Conservation (phyloP, 129 eudicot species). For the Dittrichia graveolens region DNA sequence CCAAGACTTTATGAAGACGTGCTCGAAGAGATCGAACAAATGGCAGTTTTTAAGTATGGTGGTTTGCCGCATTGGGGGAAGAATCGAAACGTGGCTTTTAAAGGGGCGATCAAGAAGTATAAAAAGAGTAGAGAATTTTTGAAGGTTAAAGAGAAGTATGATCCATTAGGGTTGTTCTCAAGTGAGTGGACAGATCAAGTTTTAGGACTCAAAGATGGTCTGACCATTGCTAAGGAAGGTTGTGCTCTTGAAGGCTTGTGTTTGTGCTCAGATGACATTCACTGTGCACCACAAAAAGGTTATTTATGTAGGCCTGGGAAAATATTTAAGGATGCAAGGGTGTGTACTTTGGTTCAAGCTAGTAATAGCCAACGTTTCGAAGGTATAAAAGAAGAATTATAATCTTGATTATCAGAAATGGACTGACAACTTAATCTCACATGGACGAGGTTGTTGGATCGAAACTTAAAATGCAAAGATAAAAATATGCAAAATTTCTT, state of each 20-base stretch:
- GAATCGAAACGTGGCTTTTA: conserved; percentile 74
- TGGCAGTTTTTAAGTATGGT: conserved; percentile 66
- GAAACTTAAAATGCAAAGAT: too few relatives aligned
- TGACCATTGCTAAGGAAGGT: conserved; percentile 55
- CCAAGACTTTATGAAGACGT: conserved; percentile 71
- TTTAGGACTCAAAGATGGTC: conserved; percentile 58
- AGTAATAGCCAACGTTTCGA: too few relatives aligned
- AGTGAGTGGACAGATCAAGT: conserved; percentile 84
- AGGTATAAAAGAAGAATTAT: too few relatives aligned
- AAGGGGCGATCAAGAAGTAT: conserved; percentile 58
- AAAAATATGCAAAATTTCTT: too few relatives aligned
- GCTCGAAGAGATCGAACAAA: conserved; percentile 80
- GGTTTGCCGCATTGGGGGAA: conserved; percentile 93
- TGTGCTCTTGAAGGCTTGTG: conserved; percentile 91
- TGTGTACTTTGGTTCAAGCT: conserved; percentile 49
- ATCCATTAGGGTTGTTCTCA: conserved; percentile 73
- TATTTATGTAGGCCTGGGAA: conserved; percentile 71
- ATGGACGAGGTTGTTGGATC: too few relatives aligned
- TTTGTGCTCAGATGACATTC: conserved; percentile 68
- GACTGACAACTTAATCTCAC: too few relatives aligned
- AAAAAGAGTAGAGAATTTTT: conserved; percentile 43
- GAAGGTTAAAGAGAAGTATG: conserved; percentile 57
- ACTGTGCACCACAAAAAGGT: conserved; percentile 79
- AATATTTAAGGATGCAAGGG: conserved; percentile 62
- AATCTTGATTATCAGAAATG: too few relatives aligned